Percentiles rank a stretch among this genome's conserved stretches.
phyloP scores from a whole-genome alignment of 768 basidiomycete genomes.

The Boletus tylopilopsis region DNA sequence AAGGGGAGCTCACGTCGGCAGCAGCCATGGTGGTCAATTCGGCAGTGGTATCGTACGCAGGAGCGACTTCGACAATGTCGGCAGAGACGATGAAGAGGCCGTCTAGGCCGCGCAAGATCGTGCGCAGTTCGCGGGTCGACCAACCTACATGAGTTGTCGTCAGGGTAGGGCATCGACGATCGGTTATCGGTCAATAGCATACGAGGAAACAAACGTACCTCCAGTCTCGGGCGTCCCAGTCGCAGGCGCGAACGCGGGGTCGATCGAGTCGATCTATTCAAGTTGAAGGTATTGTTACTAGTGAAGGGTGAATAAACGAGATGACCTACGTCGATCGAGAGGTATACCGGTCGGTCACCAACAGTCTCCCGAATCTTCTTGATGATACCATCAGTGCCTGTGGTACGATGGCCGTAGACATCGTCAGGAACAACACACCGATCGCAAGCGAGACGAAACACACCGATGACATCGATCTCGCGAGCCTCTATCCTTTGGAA shows the following conservation, averaged over 20 bases:
- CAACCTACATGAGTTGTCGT: slow-evolving; percentile 36
- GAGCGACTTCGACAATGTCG: slow-evolving; percentile 83
- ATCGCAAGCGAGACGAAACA: slow-evolving; percentile 7
- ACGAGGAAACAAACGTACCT: too few species aligned
- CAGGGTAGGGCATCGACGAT: too few species aligned
- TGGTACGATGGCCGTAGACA: not conserved
- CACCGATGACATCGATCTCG: slow-evolving; percentile 80
- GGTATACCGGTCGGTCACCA: slow-evolving; percentile 69
- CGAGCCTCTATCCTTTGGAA: slow-evolving; percentile 82
- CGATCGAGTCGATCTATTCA: slow-evolving; percentile 68
- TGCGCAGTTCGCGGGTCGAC: slow-evolving; percentile 79
- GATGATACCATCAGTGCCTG: slow-evolving; percentile 74
- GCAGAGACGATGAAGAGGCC: slow-evolving; percentile 76
- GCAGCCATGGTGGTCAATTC: slow-evolving; percentile 64
- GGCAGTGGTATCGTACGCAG: slow-evolving; percentile 70
- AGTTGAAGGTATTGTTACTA: not conserved
- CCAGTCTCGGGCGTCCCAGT: slow-evolving; percentile 86
- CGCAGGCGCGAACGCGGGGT: slow-evolving; percentile 79
- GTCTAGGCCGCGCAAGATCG: slow-evolving; percentile 70
- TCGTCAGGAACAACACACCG: not conserved
- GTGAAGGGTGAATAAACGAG: not conserved
- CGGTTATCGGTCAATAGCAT: too few species aligned
- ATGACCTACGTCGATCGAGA: slow-evolving; percentile 65
- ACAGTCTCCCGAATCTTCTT: slow-evolving; percentile 77
- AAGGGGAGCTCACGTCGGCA: slow-evolving; percentile 43